Base-by-base conservation (phyloP, 1,284 basidiomycete genomes). In the Rhodotorula sp. region DNA sequence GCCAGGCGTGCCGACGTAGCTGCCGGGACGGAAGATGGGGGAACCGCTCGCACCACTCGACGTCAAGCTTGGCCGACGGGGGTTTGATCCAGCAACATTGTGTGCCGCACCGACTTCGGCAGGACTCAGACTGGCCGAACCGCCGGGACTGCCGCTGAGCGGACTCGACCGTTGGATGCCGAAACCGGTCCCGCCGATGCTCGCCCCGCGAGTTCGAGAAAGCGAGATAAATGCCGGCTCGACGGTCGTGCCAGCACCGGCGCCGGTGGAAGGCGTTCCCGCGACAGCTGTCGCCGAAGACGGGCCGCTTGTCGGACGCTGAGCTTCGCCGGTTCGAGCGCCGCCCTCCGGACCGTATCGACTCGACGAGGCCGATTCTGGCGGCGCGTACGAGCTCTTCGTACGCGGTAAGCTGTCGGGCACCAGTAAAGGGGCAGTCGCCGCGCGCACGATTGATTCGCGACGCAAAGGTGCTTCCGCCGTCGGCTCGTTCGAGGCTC, bases 211-310 rank as follows among this genome's bases (percentile, higher is more conserved):
- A 10, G 72, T 68, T 4, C 75, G 62, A 6, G 70, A 70, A 6
- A 74, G 70, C 31, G 69, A 68, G 51, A 76, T 69, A 62, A 76
- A 76, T 6, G 75, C 75, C 1, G 75, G 75, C 31, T 76, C 75
- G 62, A 76, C 67, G 23, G 49, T 49, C 0, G 20, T 68, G 7
- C 60, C 60, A 1, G n/a, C 31, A 21, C 46, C 46, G 26, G 48
- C 48, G 3, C 66, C 20, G 58, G 39, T n/a, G 21, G 58, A 51
- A 16, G 54, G 54, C n/a, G 58, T 43, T 8, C 47, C 56, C 1
- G 64, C 64, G 48, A 62, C 60, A 1, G 60, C 58, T 8, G 61
- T 46, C 15, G 51, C 34, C 5, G 70, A 72, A n/a, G 60, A 51
- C 18, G 64, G 57, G 7, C 58, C 59, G 2, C 54, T 43, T 14